A percentile compares a stretch with the other conserved stretches of the same genome.
Evolutionary conservation across 176 grass and related monocot species (phyloP).

Genomic region (Tillandsia fasciculata): DNA sequence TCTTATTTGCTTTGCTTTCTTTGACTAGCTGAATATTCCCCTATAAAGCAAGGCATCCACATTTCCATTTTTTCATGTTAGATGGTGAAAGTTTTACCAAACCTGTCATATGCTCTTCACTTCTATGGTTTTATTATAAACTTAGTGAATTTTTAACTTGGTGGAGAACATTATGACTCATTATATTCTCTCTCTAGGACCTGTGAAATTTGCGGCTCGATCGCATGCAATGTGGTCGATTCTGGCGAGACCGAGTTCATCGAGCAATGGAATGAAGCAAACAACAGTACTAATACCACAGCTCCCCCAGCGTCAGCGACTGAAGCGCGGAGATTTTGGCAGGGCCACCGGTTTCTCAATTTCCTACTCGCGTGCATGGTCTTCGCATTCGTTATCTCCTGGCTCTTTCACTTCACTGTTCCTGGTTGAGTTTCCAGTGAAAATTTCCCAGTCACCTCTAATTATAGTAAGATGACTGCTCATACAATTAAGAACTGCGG

Average conservation of each 20-base stretch:
- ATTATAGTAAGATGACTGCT: no score
- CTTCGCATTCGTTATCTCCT: constrained; percentile 88
- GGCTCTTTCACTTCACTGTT: constrained; percentile 97
- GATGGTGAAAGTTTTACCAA: no score
- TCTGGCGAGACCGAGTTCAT: constrained; percentile 57
- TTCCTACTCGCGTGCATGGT: constrained; percentile 96
- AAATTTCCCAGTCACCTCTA: no score
- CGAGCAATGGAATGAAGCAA: constrained; percentile 75
- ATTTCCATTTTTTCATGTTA: no score
- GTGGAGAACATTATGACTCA: not conserved
- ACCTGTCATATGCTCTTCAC: no score
- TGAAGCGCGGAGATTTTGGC: constrained; percentile 64
- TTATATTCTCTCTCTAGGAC: constrained; percentile 35
- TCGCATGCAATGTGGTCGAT: constrained; percentile 68
- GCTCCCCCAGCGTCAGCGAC: not conserved
- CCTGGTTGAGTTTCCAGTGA: constrained; percentile 35
- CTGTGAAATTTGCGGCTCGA: constrained; percentile 83
- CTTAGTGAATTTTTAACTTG: no score
- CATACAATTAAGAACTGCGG: no score
- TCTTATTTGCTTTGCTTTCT: no score
- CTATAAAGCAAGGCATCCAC: no score
- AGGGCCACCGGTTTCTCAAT: constrained; percentile 89
- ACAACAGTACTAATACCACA: constrained; percentile 12
- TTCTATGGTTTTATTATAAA: no score
- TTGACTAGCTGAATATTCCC: no score